A percentile compares a stretch with the other conserved stretches of the same genome.
phyloP scores from a whole-genome alignment of 2,329 filamentous ascomycete genomes.

The Calonectria montana region DNA sequence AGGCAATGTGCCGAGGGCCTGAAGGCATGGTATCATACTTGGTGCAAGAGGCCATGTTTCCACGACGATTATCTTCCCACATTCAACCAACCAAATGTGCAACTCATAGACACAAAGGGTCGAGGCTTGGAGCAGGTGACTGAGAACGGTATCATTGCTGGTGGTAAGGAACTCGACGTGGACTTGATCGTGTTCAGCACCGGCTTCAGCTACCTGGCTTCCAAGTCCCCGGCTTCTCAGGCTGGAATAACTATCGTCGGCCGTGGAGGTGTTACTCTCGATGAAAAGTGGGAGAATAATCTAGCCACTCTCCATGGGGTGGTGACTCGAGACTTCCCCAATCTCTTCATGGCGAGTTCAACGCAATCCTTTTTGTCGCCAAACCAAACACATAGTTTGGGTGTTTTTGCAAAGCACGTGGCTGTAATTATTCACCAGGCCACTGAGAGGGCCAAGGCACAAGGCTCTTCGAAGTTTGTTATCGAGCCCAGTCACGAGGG shows the following conservation, averaged over 20 bases:
- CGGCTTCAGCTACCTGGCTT: conserved; percentile 50
- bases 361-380: conserved; percentile 44
- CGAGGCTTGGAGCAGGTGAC: not conserved
- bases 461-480: not conserved
- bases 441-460: not conserved
- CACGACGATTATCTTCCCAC: conserved; percentile 65
- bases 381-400: conserved; percentile 53
- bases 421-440: conserved; percentile 50
- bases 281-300: conserved; percentile 57
- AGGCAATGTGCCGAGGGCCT: conserved; percentile 60
- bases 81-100: conserved; percentile 57
- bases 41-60: conserved; percentile 73
- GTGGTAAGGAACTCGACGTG: not conserved
- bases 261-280: conserved; percentile 56
- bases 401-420: conserved; percentile 53
- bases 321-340: conserved; percentile 61
- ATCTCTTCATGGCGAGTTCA: conserved; percentile 62
- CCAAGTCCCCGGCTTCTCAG: conserved; percentile 28
- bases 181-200: conserved; percentile 41
- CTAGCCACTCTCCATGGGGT: conserved; percentile 64
- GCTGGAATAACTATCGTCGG: conserved; percentile 51
- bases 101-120: conserved; percentile 65
- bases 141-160: not conserved
- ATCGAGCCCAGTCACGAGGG: not conserved
- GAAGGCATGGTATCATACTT: conserved; percentile 69